Base-by-base conservation (phyloP, 805 yeast species). In the Nakazawaea ambrosiae region DNA sequence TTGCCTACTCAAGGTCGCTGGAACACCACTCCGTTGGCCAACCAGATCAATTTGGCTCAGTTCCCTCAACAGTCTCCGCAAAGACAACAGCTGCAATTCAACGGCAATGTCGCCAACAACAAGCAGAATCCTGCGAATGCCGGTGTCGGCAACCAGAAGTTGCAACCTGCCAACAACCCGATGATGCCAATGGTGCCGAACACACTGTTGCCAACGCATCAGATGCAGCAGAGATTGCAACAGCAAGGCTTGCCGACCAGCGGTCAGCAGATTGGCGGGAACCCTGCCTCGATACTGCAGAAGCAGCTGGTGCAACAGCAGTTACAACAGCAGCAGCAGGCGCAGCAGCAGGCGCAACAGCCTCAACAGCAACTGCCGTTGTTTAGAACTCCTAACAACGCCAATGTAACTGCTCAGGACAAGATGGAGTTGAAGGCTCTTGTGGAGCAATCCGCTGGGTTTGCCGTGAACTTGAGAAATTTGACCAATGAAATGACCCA, bases 401-500 rank as follows among this genome's bases (percentile, higher is more conserved):
- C 64, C 17, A 46, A 60, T 42, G 49, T 45, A 26, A 63, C 81
- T 16, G 83, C 72, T 28, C 86, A 74, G 44, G 84, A 73, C 65
- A 75, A 75, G 65, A 58, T 66, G 44, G 73, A 66, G 41, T 67
- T 87, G 44, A 71, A 78, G 42, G 70, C 69, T 40, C 70, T 88
- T 30, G 68, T 78, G 40, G 81, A 75, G 24, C 94, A 83, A 43
- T 88, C 82, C 2, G 66, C 82, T 0, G 65, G 73, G 19, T 75
- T 78, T 34, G 81, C 85, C 9, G 71, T 84, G 27, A 73, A 76
- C 29, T 56, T 85, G 41, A 75, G 77, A 39, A 84, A 82, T 49
- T 68, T 82, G 37, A 79, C 92, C 0, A 65, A 66, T 49, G 59
- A 68, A 31, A 63, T 87, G 36, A 59, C 80, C 1, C 74, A 69